Evolutionary conservation across 2,329 filamentous ascomycete genomes (phyloP).

Genomic region (Verticillium klebahnii): DNA sequence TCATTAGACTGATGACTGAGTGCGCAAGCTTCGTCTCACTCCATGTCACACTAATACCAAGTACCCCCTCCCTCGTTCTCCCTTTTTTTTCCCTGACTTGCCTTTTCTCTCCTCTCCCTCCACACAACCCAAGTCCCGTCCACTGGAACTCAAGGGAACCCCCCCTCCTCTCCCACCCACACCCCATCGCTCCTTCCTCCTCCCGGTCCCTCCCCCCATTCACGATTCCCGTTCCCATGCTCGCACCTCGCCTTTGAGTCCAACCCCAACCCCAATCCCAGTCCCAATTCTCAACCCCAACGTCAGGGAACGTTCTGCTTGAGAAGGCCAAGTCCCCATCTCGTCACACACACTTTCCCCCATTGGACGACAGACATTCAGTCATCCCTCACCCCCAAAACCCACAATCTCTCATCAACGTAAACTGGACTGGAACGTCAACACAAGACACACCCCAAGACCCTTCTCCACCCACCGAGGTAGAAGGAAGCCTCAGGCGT

Average conservation of each 20-base stretch:
- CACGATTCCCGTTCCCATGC: neutral
- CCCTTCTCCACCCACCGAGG: neutral
- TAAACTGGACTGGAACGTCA: neutral
- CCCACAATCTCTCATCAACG: neutral
- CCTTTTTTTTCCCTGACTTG: neutral
- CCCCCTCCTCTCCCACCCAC: neutral
- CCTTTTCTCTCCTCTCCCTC: neutral
- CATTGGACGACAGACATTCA: neutral
- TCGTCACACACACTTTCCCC: neutral
- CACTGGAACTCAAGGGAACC: neutral
- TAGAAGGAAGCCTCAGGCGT: neutral
- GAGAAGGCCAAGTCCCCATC: neutral
- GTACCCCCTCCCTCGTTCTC: neutral
- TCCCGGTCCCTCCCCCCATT: neutral
- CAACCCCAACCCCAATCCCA: neutral
- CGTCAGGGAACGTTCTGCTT: neutral
- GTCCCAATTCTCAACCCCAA: neutral
- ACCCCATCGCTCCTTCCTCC: neutral
- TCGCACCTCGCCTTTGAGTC: neutral
- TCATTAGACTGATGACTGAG: neutral
- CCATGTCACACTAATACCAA: neutral
- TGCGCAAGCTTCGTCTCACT: neutral
- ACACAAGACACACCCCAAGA: neutral
- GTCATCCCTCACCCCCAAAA: neutral
- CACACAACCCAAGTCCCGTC: neutral